Evolutionary conservation across 805 yeast species (phyloP), one percentile per base, ranked within the genome.

Genomic region (Saturnispora silvae): DNA sequence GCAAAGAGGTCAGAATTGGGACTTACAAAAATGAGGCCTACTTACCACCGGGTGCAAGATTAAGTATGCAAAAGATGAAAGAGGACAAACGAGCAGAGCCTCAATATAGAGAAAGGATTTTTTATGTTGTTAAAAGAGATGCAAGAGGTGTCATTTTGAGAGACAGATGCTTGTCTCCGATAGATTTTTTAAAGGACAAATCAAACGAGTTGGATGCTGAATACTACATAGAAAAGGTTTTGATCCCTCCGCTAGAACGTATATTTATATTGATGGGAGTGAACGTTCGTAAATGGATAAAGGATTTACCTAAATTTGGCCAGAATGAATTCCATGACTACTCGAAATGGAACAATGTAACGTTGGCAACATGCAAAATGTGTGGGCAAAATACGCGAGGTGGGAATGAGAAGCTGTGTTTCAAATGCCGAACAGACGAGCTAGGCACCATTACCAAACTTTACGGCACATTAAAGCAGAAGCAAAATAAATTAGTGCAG

Each of bases 31-130:
- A 72, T 44, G 81, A 74, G 23, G 62, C 65, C 11, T 68, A 75
- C 35, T 69, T 85, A 2, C 98, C 98, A 1, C 92, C 97, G 0
- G 97, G 97, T 0, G 97, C 98, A 0, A 66, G 77, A 11, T 68
- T 92, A 2, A 80, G 92, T n/a, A 67, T 70, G 43, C 69, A 70
- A 44, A 69, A 67, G 41, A 70, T 75, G 56, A 68, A 67, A 22
- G 54, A 64, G 4, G 98, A 92, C 53, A 70, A 68, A 14, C 60
- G 94, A 28, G 68, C 79, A 1, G 86, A 75, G 48, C 95, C 96
- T 0, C 96, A 89, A 53, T 89, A 82, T 46, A 68, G 71, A 37
- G 96, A 92, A 54, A 63, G 97, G 33, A 84, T 92, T 0, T 92
- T 95, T 0, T 92, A 85, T 53, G 68, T 92, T 11, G 94, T 92